Evolutionary conservation across 2,329 filamentous ascomycete genomes (phyloP), one percentile per base, ranked within the genome.

Genomic region (Sporothrix inflata): DNA sequence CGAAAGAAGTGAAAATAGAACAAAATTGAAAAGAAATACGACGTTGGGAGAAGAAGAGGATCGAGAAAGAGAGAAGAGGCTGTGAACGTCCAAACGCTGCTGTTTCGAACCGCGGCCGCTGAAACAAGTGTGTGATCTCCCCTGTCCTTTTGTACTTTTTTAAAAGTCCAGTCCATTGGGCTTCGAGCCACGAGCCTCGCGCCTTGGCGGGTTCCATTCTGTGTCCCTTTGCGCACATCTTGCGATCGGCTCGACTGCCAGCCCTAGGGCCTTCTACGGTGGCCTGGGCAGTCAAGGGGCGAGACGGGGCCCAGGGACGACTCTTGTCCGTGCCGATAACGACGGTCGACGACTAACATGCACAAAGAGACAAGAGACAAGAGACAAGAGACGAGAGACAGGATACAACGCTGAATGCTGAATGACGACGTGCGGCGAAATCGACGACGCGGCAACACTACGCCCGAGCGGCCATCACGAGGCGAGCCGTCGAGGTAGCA

Each of bases 61-160:
- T 34, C 30, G 16, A 38, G 30, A 69, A 34, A 42, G 16, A 42
- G 21, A 11, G 16, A 55, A 65, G 38, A 65, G 57, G 38, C 60
- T 27, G 60, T 24, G 38, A n/a, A 42, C 14, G 69, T 27, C 53
- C 42, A 60, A 60, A 61, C 68, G 19, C 38, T 55, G 45, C 38
- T 42, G 69, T 71, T 71, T 71, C 69, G 69, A 71, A 71, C 40
- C 4, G 45, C 34, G 45, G 30, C 30, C 57, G 57, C 69, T 71
- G 69, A 71, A 71, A 71, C 69, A 65, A 27, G 21, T 42, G 69
- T 70, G 45, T 65, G 69, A 65, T 71, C 45, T 65, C 57, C 68
- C 57, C 69, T 40, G 40, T 49, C 30, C n/a, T 9, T 63, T 61
- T 49, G 21, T 70, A 12, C 53, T 34, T 69, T 61, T 24, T 30